These are phyloP conservation scores for Kurtzmaniella quercitrusa DNA, from an alignment of 1,139 yeast genomes.

Conservation along the genomic window DNA sequence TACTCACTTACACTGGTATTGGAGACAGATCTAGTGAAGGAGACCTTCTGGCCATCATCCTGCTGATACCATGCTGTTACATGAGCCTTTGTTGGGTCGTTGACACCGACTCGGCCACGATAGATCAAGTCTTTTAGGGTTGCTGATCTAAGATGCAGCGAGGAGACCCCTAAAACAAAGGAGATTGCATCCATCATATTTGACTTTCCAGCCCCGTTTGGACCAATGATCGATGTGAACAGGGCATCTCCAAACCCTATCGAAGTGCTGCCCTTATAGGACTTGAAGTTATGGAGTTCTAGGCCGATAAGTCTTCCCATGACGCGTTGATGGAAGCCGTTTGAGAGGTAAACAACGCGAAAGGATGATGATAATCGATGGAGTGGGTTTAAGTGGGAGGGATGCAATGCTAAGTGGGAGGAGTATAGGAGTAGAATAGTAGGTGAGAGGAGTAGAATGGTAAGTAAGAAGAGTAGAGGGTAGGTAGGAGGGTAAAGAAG, in stretches of 20 bases:
- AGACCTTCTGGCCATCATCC: conserved; percentile 49
- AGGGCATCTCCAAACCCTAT: conserved; percentile 80
- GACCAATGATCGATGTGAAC: conserved; percentile 92
- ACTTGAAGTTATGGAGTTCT: conserved; percentile 82
- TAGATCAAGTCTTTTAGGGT: conserved; percentile 75
- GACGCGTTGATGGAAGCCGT: not conserved
- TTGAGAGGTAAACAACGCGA: not conserved
- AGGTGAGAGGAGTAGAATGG: too few relatives aligned
- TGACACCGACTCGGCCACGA: conserved; percentile 47
- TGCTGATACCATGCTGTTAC: conserved; percentile 79
- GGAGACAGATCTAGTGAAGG: conserved; percentile 53
- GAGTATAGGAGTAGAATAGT: not conserved
- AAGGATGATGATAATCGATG: not conserved
- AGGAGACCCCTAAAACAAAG: conserved; percentile 84
- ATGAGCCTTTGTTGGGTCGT: conserved; percentile 61
- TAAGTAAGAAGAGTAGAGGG: too few relatives aligned
- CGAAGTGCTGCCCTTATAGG: conserved; percentile 71
- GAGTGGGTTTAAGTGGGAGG: not conserved
- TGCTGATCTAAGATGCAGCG: conserved; percentile 72
- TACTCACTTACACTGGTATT: conserved; percentile 64
- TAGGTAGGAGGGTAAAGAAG: too few relatives aligned
- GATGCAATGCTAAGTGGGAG: not conserved
- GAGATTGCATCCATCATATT: conserved; percentile 99
- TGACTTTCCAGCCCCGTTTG: conserved; percentile 97
- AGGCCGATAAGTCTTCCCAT: conserved; percentile 80